phyloP scores from a whole-genome alignment of 441 rosid genomes.

The Breynia disticha region DNA sequence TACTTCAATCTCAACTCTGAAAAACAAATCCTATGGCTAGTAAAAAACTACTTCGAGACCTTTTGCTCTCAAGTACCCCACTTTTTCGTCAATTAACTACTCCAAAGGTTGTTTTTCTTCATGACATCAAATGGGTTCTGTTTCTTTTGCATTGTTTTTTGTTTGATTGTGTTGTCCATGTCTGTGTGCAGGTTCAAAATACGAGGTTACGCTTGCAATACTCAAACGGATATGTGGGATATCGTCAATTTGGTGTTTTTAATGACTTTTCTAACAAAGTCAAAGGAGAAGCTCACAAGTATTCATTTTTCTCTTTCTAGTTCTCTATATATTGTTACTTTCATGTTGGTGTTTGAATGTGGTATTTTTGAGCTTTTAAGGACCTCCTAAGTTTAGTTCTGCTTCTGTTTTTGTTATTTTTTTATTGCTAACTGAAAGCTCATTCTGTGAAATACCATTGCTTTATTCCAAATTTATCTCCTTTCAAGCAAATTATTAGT shows the following conservation, averaged over 20 bases:
- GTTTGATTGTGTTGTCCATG: neutral
- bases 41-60: constrained; percentile 68
- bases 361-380: neutral
- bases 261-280: constrained; percentile 65
- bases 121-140: neutral
- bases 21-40: constrained; percentile 40
- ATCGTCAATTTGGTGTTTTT: constrained; percentile 58
- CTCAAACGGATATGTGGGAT: constrained; percentile 22
- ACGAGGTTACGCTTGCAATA: constrained; percentile 26
- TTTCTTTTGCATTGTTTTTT: neutral
- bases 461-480: neutral
- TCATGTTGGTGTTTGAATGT: neutral
- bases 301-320: constrained; percentile 1
- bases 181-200: constrained; percentile 25
- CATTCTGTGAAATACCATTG: neutral
- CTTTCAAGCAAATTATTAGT: neutral
- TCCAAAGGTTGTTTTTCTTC: constrained; percentile 32
- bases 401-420: neutral
- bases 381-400: neutral
- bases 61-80: constrained; percentile 39
- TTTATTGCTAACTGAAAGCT: neutral
- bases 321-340: neutral
- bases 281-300: constrained; percentile 71
- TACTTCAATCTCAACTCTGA: no score
- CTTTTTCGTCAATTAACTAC: constrained; percentile 26